Evolutionary conservation across 305 asterid genomes (phyloP), one percentile per base, ranked within the genome.

Genomic region (Solanum aculeatissimum): DNA sequence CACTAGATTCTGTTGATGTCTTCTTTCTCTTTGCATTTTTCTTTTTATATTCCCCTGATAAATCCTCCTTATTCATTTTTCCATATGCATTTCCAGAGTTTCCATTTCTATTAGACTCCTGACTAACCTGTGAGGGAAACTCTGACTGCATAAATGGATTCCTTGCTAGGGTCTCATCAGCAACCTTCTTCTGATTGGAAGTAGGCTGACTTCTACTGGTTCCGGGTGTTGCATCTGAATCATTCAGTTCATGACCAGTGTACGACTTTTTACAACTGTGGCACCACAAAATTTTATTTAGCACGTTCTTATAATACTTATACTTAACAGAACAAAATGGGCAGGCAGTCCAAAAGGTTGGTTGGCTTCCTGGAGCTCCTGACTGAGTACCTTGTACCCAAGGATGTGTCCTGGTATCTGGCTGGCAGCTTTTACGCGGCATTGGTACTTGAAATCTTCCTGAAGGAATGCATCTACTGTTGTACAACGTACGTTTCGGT

Each of bases 291-390:
- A 23, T 18, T 71, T 47, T 84, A 54, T 88, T 83, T 32, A 84
- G 42, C 23, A 88, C 23, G 27, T 78, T 85, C 65, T 58, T 86
- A 32, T 82, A 85, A 45, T 70, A 90, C 85, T 84, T 86, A 42
- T 69, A 88, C 82, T 54, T 79, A 75, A 69, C 55, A 40, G 57
- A 55, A 87, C 92, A 90, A 72, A 38, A 84, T 4, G 90, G 87
- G 69, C 92, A 90, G 66, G 51, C 63, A 7, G 91, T 90, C 91
- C 92, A 88, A 68, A 88, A 89, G 55, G 89, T 89, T 45, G 87
- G n/a, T 60, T 47, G 84, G 40, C 23, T 35, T 29, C 68, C 42
- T 53, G 80, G 82, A n/a, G 55, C 32, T 84, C 60, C 86, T 0
- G 91, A 53, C 55, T 81, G 85, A 18, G 81, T 68, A 82, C 70